Evolutionary conservation across 768 basidiomycete species (phyloP).

Genomic region (Paxillus ammoniavirescens): DNA sequence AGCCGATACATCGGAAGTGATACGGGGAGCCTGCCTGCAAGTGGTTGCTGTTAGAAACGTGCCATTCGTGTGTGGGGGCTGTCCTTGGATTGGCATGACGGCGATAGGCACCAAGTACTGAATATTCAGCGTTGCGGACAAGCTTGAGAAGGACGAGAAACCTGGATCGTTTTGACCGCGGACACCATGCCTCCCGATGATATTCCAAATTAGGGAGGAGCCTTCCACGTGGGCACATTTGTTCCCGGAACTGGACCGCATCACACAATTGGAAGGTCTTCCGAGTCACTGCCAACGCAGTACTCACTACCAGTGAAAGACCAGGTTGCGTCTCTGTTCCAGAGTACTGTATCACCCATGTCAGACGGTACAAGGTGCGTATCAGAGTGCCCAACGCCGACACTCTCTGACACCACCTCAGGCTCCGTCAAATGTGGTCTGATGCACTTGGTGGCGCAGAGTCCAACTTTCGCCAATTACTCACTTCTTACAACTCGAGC

Average conservation of each 20-base stretch:
- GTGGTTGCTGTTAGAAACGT: background rate
- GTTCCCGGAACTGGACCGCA: no score
- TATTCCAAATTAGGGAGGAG: background rate
- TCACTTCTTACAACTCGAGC: constrained; percentile 63
- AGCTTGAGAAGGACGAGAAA: background rate
- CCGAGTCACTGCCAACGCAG: no score
- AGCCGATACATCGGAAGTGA: background rate
- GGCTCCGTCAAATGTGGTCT: constrained; percentile 83
- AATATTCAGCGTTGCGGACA: background rate
- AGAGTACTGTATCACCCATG: constrained; percentile 29
- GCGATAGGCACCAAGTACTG: constrained; percentile 3
- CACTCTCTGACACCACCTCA: constrained; percentile 24
- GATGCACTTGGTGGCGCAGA: constrained; percentile 73
- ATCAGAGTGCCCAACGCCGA: background rate
- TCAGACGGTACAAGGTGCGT: constrained; percentile 63
- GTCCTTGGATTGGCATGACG: background rate
- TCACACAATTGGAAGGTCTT: no score
- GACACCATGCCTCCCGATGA: background rate
- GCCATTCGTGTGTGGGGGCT: background rate
- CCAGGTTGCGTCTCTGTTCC: background rate
- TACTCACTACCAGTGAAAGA: background rate
- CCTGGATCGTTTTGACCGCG: no score
- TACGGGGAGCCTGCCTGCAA: constrained; percentile 9
- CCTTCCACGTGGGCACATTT: constrained; percentile 7
- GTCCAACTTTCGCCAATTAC: constrained; percentile 70